Evolutionary conservation across 176 grass and related monocot species (phyloP).

Genomic region (Triticum dicoccoides): DNA sequence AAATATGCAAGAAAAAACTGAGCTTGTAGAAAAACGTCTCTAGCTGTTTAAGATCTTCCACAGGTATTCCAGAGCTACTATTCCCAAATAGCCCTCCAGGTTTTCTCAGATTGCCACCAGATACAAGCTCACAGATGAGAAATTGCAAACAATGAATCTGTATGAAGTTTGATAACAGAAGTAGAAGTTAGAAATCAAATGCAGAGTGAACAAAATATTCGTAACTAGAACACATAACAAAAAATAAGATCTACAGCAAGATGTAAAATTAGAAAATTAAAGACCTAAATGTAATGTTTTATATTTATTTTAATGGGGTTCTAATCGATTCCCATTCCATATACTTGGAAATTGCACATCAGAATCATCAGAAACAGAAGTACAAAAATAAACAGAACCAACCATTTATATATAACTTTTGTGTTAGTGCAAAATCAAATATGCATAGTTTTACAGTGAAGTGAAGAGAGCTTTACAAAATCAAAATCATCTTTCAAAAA

Average conservation of each 20-base stretch:
- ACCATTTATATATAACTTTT: too few relatives aligned
- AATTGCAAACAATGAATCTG: constrained; percentile 98
- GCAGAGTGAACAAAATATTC: constrained; percentile 21
- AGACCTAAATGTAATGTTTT: background rate
- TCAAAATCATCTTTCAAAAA: background rate
- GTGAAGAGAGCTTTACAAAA: too few relatives aligned
- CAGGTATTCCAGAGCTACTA: constrained; percentile 90
- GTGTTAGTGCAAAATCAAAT: too few relatives aligned
- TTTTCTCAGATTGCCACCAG: constrained; percentile 93
- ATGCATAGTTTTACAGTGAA: too few relatives aligned
- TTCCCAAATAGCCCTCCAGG: constrained; percentile 97
- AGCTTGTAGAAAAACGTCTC: constrained; percentile 99
- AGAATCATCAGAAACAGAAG: background rate
- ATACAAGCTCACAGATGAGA: constrained; percentile 95
- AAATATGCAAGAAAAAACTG: constrained; percentile 98
- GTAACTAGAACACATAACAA: background rate
- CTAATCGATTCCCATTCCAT: background rate
- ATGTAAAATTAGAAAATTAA: constrained; percentile 2
- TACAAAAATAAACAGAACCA: background rate
- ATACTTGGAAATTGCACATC: constrained; percentile 5
- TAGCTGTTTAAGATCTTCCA: constrained; percentile 96
- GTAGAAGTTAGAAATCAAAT: constrained; percentile 34
- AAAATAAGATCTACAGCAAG: background rate
- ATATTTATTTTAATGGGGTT: background rate
- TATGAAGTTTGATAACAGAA: constrained; percentile 32